These are phyloP conservation scores for Tilletiopsis washingtonensis DNA, from an alignment of 1,284 basidiomycete species.

Conservation along the genomic window DNA sequence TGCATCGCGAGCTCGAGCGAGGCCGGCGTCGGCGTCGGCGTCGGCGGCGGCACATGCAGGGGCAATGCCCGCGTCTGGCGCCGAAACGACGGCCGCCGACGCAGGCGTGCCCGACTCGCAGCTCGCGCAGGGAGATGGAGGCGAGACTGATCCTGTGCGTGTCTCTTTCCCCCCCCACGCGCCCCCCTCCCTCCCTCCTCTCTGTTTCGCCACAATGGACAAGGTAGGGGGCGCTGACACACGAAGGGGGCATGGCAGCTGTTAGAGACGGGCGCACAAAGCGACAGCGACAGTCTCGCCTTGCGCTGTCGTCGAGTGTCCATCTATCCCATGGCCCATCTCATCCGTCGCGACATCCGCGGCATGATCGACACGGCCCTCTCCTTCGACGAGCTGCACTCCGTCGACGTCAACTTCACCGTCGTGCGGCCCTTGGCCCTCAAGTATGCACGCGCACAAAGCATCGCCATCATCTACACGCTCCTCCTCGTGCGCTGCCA, in stretches of 20 bases:
- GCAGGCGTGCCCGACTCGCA: no score
- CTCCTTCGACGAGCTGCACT: conserved; percentile 35
- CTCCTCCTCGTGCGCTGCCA: conserved; percentile 79
- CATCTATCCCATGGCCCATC: conserved; percentile 32
- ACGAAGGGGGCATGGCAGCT: not conserved
- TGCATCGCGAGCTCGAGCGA: no score
- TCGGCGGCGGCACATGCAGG: no score
- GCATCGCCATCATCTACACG: conserved; percentile 68
- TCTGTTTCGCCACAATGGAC: no score
- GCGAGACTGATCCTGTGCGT: not conserved
- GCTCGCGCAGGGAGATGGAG: not conserved
- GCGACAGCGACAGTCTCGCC: not conserved
- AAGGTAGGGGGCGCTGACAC: no score
- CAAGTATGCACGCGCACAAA: conserved; percentile 27
- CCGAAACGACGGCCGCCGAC: no score
- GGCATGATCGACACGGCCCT: conserved; percentile 36
- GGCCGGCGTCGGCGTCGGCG: no score
- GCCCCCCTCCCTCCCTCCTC: no score
- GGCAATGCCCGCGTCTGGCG: no score
- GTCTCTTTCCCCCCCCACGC: not conserved
- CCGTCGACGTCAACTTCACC: conserved; percentile 36
- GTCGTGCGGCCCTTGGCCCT: conserved; percentile 30
- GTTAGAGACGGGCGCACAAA: not conserved
- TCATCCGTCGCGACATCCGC: conserved; percentile 22
- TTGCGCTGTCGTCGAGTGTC: conserved; percentile 1